phyloP scores from a whole-genome alignment of 257 asterid genomes.

The Agastache rugosa region DNA sequence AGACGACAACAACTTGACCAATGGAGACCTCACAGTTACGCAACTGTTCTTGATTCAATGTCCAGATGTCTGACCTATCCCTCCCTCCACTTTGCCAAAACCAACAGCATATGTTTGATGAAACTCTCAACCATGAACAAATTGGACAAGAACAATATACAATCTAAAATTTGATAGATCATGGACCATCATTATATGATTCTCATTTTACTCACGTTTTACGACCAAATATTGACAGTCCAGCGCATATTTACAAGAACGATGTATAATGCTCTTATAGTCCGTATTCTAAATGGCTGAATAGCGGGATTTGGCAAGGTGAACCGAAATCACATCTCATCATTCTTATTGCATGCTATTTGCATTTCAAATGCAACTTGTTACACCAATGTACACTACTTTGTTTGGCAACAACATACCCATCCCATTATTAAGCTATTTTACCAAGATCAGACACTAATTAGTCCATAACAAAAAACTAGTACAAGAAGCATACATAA shows the following conservation, averaged over 20 bases:
- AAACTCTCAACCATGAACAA: background rate
- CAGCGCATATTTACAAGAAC: background rate
- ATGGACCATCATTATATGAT: background rate
- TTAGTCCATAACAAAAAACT: background rate
- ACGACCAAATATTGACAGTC: background rate
- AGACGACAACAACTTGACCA: background rate
- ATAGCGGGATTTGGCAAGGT: background rate
- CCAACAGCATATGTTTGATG: background rate
- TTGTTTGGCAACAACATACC: background rate
- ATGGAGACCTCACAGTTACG: background rate
- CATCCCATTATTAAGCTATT: background rate
- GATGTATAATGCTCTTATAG: background rate
- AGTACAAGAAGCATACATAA: background rate
- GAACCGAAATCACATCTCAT: background rate
- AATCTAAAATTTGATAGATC: background rate
- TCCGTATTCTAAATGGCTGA: background rate
- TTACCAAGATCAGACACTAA: background rate
- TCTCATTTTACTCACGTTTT: background rate
- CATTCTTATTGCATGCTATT: background rate
- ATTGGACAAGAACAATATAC: background rate
- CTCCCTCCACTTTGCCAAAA: background rate
- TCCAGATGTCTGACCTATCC: background rate
- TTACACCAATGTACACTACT: background rate
- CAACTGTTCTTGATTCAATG: background rate
- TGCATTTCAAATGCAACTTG: background rate